phyloP scores from a whole-genome alignment of 164 flowering plant species.

The Kalanchoe fedtschenkoi region DNA sequence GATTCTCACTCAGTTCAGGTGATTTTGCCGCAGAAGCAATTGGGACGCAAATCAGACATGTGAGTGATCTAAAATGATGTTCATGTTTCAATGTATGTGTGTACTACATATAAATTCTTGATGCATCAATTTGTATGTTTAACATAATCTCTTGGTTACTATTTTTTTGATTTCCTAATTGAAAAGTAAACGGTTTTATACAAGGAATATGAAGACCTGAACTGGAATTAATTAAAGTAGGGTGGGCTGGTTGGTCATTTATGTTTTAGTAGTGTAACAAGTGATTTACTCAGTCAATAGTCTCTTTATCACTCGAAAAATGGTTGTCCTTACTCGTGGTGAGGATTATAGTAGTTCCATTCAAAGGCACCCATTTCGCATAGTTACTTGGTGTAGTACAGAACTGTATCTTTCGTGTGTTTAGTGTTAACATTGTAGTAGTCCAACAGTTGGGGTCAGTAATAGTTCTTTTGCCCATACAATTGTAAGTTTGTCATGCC shows the following conservation, averaged over 20 bases:
- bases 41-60: conserved; percentile 87
- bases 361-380: background rate
- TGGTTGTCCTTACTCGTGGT: background rate
- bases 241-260: background rate
- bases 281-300: background rate
- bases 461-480: background rate
- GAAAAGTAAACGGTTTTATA: background rate
- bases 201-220: background rate
- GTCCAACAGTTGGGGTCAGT: background rate
- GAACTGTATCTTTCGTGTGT: background rate
- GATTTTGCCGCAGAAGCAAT: conserved; percentile 85
- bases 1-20: conserved; percentile 87
- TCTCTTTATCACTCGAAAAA: background rate
- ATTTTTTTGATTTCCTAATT: background rate
- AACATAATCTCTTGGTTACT: too few relatives aligned
- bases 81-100: background rate
- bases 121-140: background rate
- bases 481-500: background rate
- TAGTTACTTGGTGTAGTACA: background rate
- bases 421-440: background rate
- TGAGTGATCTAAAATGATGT: conserved; percentile 22
- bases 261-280: too few relatives aligned
- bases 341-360: background rate
- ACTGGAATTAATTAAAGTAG: background rate
- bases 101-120: background rate